phyloP scores from a whole-genome alignment of 345 rosid genomes.

The Citrus hindsii region DNA sequence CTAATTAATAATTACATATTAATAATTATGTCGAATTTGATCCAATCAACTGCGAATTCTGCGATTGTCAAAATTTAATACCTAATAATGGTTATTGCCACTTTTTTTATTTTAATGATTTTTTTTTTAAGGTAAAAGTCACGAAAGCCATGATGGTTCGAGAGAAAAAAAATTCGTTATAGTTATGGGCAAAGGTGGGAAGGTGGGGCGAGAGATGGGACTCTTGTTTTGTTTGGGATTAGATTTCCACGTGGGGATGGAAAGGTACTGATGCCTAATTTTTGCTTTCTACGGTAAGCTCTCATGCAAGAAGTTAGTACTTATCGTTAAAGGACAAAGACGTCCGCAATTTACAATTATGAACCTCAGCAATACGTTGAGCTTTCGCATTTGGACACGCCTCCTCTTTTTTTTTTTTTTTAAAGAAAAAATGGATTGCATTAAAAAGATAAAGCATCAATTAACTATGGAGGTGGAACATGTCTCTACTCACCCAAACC shows the following conservation, averaged over 20 bases:
- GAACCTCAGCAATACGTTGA: background rate
- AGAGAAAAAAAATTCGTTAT: background rate
- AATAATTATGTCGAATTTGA: too few species aligned
- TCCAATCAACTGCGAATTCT: too few species aligned
- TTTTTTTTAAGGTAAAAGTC: background rate
- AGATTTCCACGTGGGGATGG: conserved; percentile 8
- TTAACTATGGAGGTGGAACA: rapidly evolving
- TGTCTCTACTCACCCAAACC: too few species aligned
- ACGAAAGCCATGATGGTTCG: background rate
- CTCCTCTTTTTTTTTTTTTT: too few species aligned
- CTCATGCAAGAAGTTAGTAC: background rate
- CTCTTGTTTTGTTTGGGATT: background rate
- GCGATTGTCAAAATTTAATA: too few species aligned
- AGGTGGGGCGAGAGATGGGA: background rate
- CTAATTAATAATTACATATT: too few species aligned
- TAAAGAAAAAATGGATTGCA: too few species aligned
- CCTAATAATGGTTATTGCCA: background rate
- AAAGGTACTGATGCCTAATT: too few species aligned
- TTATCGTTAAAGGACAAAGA: background rate
- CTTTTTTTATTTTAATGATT: background rate
- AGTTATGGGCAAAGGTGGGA: too few species aligned
- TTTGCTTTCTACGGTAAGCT: background rate
- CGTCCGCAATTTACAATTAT: background rate
- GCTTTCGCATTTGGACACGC: too few species aligned
- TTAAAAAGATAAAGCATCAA: too few species aligned